phyloP scores from a whole-genome alignment of 768 basidiomycete genomes.

The Naganishia vishniacii region DNA sequence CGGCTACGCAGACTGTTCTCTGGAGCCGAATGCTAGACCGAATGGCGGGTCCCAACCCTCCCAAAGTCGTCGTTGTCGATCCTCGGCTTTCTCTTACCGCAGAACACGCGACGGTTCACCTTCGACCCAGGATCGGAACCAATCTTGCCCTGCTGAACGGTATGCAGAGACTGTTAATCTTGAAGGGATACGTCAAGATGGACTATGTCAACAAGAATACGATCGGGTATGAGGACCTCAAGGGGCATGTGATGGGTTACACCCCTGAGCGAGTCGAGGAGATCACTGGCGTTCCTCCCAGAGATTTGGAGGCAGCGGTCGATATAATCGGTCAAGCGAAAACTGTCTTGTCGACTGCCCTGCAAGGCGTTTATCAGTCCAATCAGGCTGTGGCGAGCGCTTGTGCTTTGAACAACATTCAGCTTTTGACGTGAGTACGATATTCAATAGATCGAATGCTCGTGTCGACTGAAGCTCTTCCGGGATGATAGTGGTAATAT shows the following conservation, averaged over 20 bases:
- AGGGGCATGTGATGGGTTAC: constrained; percentile 29
- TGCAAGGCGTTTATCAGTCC: constrained; percentile 36
- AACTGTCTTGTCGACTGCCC: constrained; percentile 29
- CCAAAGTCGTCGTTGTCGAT: constrained; percentile 32
- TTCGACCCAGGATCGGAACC: constrained; percentile 27
- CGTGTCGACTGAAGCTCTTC: neutral
- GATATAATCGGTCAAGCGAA: constrained; percentile 29
- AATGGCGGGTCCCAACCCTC: constrained; percentile 31
- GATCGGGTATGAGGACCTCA: constrained; percentile 31
- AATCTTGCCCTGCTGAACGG: constrained; percentile 34
- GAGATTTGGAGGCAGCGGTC: constrained; percentile 26
- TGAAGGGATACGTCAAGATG: constrained; percentile 31
- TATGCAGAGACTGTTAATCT: constrained; percentile 30
- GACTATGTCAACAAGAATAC: constrained; percentile 31
- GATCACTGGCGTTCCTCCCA: constrained; percentile 29
- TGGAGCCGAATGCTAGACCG: constrained; percentile 35
- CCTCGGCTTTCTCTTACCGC: constrained; percentile 30
- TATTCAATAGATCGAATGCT: neutral
- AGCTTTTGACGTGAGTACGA: constrained; percentile 22
- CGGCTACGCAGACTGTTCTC: constrained; percentile 33
- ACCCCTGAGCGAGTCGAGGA: constrained; percentile 30
- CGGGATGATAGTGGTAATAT: constrained; percentile 28
- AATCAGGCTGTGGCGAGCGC: constrained; percentile 35
- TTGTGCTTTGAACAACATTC: constrained; percentile 34
- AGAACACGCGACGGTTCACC: constrained; percentile 28